phyloP scores from a whole-genome alignment of 192 early-diverging fungal species.

The Lobosporangium transversale region DNA sequence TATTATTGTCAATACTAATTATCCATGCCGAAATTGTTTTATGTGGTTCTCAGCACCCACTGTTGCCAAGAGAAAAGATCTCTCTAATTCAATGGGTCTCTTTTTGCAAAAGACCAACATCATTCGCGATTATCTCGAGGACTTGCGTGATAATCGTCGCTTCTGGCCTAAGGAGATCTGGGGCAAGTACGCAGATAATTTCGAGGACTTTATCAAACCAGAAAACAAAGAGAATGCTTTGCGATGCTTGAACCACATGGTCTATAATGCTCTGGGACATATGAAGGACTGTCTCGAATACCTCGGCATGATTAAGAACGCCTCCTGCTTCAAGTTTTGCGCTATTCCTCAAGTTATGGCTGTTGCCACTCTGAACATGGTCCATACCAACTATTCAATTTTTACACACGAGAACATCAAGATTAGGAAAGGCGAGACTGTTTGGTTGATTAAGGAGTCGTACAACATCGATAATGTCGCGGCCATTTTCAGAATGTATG shows the following conservation, averaged over 20 bases:
- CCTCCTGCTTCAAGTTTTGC: conserved; percentile 90
- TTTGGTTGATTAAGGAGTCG: conserved; percentile 72
- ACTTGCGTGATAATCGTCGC: conserved; percentile 84
- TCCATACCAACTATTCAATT: conserved; percentile 87
- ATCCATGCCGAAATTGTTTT: no score
- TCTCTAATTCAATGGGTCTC: conserved; percentile 93
- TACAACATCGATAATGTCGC: conserved; percentile 67
- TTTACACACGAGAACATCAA: conserved; percentile 84
- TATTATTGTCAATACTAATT: no score
- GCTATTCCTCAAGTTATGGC: conserved; percentile 99
- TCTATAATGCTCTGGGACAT: conserved; percentile 83
- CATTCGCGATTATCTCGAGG: conserved; percentile 93
- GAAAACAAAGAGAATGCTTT: conserved; percentile 73
- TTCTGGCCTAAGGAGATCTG: conserved; percentile 99
- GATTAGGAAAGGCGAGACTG: conserved; percentile 90
- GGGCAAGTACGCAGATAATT: conserved; percentile 78
- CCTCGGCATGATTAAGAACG: conserved; percentile 78
- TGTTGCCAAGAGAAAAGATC: conserved; percentile 44
- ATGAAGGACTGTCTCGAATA: conserved; percentile 91
- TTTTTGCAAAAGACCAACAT: conserved; percentile 99
- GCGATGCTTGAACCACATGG: conserved; percentile 89
- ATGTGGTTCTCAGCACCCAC: conserved; percentile 13
- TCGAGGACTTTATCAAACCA: conserved; percentile 77
- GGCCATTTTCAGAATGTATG: conserved; percentile 71
- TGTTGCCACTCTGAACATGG: conserved; percentile 86